Percentiles rank a stretch among this genome's conserved stretches.
Evolutionary conservation across 1,139 yeast genomes (phyloP).

Genomic region (Spencermartinsiella ligniputridi): DNA sequence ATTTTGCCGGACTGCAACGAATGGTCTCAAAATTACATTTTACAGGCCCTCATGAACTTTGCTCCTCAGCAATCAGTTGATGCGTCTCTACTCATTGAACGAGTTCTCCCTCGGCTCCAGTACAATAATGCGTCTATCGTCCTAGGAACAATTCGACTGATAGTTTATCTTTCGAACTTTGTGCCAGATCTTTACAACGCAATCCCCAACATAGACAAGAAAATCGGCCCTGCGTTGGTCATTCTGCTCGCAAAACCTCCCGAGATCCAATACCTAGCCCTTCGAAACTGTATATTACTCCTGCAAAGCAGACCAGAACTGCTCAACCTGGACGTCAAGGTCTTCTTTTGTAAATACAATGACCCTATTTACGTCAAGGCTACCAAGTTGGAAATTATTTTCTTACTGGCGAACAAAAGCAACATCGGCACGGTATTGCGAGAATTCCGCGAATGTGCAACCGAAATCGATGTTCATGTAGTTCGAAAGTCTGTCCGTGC

Average conservation of each 20-base stretch:
- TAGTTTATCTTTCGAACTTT: slow-evolving; percentile 70
- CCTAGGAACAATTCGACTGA: slow-evolving; percentile 66
- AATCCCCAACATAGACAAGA: slow-evolving; percentile 51
- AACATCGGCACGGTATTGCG: slow-evolving; percentile 61
- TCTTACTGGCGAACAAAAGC: slow-evolving; percentile 62
- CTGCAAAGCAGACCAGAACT: slow-evolving; percentile 63
- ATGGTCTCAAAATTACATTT: slow-evolving; percentile 74
- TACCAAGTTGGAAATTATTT: slow-evolving; percentile 83
- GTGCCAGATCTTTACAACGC: slow-evolving; percentile 39
- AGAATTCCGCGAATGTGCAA: slow-evolving; percentile 81
- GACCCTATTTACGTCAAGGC: slow-evolving; percentile 89
- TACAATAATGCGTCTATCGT: slow-evolving; percentile 83
- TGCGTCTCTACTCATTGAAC: slow-evolving; percentile 63
- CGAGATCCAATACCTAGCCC: slow-evolving; percentile 77
- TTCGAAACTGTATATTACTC: slow-evolving; percentile 74
- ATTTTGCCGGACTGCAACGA: slow-evolving; percentile 58
- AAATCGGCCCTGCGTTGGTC: slow-evolving; percentile 68
- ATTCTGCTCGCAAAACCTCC: slow-evolving; percentile 72
- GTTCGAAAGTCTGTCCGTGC: slow-evolving; percentile 86
- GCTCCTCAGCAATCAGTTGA: slow-evolving; percentile 67
- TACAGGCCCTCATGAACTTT: slow-evolving; percentile 63
- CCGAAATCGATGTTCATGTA: slow-evolving; percentile 81
- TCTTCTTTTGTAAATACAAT: slow-evolving; percentile 76
- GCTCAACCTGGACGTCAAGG: slow-evolving; percentile 61
- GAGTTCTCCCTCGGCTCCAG: slow-evolving; percentile 67